Conservation (phyloP, 2,329 filamentous ascomycete species). For the Chalaropsis ovoidea region DNA sequence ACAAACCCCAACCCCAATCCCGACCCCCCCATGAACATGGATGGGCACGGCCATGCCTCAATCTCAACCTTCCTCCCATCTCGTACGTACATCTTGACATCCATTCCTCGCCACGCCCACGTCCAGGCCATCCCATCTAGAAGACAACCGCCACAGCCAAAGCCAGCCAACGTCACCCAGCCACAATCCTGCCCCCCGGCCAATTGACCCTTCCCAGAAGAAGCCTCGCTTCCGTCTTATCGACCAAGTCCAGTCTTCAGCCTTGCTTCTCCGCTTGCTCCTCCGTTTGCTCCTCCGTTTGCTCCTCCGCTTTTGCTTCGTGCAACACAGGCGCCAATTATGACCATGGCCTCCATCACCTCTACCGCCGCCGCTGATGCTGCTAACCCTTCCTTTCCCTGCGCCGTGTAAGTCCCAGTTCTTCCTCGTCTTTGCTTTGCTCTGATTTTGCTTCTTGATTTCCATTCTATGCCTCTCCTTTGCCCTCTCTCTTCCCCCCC, state of each 20-base stretch:
- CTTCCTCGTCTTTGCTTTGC: neutral
- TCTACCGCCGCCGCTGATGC: constrained; percentile 24
- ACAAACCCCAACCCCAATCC: neutral
- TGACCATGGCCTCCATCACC: constrained; percentile 33
- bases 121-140: neutral
- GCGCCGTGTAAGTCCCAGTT: constrained; percentile 46
- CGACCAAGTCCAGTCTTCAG: neutral
- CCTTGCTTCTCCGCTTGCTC: neutral
- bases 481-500: neutral
- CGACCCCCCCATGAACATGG: too few relatives aligned
- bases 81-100: neutral
- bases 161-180: neutral
- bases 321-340: constrained; percentile 19
- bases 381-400: constrained; percentile 47
- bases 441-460: neutral
- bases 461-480: too few relatives aligned
- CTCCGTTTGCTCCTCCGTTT: too few relatives aligned
- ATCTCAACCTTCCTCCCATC: neutral
- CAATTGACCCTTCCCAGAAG: neutral
- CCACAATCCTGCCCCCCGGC: neutral
- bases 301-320: neutral
- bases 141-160: neutral
- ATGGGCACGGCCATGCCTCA: neutral
- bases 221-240: neutral
- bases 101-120: neutral